Base-by-base conservation (phyloP, 768 basidiomycete species). In the Suillus variegatus region DNA sequence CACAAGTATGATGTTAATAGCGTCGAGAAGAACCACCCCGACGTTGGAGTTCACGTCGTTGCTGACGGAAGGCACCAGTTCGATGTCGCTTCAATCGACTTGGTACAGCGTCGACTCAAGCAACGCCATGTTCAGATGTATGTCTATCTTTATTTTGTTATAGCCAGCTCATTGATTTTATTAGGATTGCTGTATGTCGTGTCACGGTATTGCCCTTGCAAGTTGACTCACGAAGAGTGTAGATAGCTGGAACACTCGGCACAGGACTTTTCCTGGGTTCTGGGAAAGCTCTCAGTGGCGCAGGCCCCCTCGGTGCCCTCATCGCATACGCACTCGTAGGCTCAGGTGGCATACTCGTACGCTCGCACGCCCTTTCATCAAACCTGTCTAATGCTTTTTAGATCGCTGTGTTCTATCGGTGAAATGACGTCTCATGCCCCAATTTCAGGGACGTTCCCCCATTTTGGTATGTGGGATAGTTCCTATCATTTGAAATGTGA, bases 341-440 rank as follows among this genome's bases (percentile, higher is more conserved):
- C 55, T 85, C 87, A 2, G 85, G 85, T 88, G 43, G 86, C 87
- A 16, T 91, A 88, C 73, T 80, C 87, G 81, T 87, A 65, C 68
- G 86, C 52, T n/a, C 40, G n/a, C 36, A 20, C 36, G 16, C 12
- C 40, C 43, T 41, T 66, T 18, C 12, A 20, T n/a, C 6, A 74
- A 80, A 3, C 73, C 36, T 28, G 18, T 56, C 36, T 44, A 60
- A 56, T 6, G 2, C 52, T 41, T 25, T 20, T 20, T 61, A 87
- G 85, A 7, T 85, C 87, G 5, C 76, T 92, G 16, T 88, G 89
- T 69, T 84, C 87, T 3, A 74, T 92, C 16, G 90, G 87, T 41
- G 92, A 93, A 77, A 89, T 93, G 90, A 89, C 90, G n/a, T 86
- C 88, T 4, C 85, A 86, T 76, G 91, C 90, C 1, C 91, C 91